These are phyloP conservation scores for Elsinoe necatrix DNA, from an alignment of 2,329 filamentous ascomycete species.

Conservation along the genomic window DNA sequence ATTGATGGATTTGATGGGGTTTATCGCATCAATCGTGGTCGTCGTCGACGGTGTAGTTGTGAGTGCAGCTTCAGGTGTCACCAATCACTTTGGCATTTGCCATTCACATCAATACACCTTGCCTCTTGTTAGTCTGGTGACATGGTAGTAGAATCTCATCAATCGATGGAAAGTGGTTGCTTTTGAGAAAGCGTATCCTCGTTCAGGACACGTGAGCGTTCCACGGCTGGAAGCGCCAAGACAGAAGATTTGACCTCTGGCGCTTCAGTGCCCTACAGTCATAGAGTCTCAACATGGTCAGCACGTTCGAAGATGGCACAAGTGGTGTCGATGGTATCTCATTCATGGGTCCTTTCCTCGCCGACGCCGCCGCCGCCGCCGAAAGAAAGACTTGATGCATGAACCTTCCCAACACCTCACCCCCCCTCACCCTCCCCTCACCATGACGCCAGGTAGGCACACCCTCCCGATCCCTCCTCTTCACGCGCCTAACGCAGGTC, in stretches of 20 bases:
- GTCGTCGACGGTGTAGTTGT: background rate
- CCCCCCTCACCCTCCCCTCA: background rate
- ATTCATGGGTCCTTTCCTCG: background rate
- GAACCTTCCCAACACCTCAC: background rate
- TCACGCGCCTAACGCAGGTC: background rate
- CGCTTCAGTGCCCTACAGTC: background rate
- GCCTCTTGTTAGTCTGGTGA: background rate
- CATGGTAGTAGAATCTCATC: background rate
- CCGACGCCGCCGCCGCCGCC: background rate
- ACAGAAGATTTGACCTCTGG: background rate
- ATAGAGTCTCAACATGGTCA: background rate
- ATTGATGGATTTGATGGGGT: background rate
- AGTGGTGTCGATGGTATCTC: background rate
- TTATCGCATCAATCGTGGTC: background rate
- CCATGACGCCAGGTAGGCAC: background rate
- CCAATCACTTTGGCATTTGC: background rate
- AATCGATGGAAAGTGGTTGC: background rate
- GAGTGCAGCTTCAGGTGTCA: background rate
- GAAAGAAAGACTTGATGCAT: background rate
- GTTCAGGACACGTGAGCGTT: background rate
- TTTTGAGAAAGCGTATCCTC: background rate
- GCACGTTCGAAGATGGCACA: background rate
- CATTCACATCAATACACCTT: background rate
- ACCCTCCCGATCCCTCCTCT: background rate
- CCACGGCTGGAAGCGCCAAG: background rate